These are phyloP conservation scores for Selaginella tamariscina DNA, from an alignment of 75 land plant species.

Conservation along the genomic window DNA sequence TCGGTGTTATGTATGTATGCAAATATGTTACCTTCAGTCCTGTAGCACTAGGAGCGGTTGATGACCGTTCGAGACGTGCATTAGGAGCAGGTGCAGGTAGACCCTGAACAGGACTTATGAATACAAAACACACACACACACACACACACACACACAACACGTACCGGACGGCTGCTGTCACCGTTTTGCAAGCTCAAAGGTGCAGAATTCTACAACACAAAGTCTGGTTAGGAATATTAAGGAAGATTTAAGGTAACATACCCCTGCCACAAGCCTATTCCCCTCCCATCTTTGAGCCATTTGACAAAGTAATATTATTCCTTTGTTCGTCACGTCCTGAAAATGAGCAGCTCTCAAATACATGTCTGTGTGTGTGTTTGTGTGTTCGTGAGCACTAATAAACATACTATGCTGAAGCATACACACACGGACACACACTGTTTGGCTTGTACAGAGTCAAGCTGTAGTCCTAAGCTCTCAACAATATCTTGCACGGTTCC, in stretches of 20 bases:
- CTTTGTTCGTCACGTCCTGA: conserved; percentile 1
- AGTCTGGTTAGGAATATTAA: no score
- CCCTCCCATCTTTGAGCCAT: neutral
- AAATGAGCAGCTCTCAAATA: neutral
- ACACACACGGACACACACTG: conserved; percentile 39
- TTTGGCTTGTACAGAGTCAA: conserved; percentile 41
- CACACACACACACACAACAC: no score
- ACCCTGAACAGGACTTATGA: neutral
- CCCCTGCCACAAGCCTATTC: neutral
- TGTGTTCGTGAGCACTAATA: no score
- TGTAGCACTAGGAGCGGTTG: neutral
- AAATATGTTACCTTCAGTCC: neutral
- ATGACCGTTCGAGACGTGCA: neutral
- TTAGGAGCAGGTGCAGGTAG: neutral
- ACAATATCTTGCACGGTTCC: conserved; percentile 49
- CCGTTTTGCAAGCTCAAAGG: neutral
- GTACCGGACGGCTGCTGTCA: neutral
- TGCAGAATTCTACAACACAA: neutral
- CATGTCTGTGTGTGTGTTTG: no score
- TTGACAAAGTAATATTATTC: conserved; percentile 5
- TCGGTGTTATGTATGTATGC: neutral
- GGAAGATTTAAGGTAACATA: neutral
- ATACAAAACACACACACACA: no score
- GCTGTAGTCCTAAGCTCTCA: conserved; percentile 35
- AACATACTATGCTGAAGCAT: neutral